These are phyloP conservation scores for Cutaneotrichosporon cyanovorans DNA, from an alignment of 1,284 basidiomycete species.

Conservation along the genomic window DNA sequence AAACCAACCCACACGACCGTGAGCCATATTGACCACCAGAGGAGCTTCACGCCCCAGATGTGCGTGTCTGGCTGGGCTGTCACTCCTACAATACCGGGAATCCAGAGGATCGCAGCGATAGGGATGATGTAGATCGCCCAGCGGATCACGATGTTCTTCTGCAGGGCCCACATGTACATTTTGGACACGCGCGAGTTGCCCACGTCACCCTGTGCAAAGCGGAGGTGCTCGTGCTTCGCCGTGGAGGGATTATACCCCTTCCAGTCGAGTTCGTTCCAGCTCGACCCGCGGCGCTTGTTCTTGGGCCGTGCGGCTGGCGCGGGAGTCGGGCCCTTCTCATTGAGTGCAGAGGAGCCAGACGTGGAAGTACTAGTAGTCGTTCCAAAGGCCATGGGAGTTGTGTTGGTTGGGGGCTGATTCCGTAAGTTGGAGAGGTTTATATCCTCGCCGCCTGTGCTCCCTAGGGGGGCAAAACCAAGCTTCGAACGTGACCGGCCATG, in stretches of 20 bases:
- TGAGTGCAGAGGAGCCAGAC: background rate
- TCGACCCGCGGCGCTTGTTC: background rate
- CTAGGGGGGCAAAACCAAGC: constrained; percentile 1
- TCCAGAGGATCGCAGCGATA: constrained; percentile 63
- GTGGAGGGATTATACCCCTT: constrained; percentile 43
- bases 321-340: background rate
- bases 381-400: no score
- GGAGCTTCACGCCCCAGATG: constrained; percentile 42
- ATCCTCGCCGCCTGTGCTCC: no score
- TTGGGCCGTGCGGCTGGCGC: background rate
- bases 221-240: constrained; percentile 37
- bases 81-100: constrained; percentile 60
- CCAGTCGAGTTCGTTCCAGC: constrained; percentile 42
- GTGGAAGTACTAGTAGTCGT: background rate
- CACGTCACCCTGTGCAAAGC: constrained; percentile 45
- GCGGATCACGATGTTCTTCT: constrained; percentile 67
- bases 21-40: constrained; percentile 87
- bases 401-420: no score
- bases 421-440: no score
- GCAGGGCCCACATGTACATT: constrained; percentile 66
- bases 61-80: constrained; percentile 55
- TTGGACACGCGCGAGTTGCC: constrained; percentile 36
- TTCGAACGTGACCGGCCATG: background rate
- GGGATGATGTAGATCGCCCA: constrained; percentile 76
- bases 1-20: constrained; percentile 73